Evolutionary conservation across 2,329 filamentous ascomycete species (phyloP), one percentile per base, ranked within the genome.

Genomic region (Didymella keratinophila): DNA sequence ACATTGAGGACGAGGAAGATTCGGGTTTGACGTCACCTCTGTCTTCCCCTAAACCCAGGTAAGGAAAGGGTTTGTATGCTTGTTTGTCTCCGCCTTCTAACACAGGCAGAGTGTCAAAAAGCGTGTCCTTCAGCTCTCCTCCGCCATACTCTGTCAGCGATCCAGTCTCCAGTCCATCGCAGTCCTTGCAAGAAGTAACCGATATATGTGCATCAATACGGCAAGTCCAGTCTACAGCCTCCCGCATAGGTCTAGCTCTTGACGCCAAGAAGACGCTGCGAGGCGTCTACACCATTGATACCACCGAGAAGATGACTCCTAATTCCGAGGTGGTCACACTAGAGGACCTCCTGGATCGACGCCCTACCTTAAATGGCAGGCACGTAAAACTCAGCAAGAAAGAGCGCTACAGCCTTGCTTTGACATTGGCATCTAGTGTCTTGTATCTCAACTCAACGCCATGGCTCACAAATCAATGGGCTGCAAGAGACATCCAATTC

Each of bases 401-500:
- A 45, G 71, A 78, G 30, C 69, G 74, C 36, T 75, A 77, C 41
- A 69, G 63, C 42, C 49, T 78, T 10, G 74, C 75, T 20, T 65
- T 78, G 28, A 78, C 73, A 1, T 61, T 78, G 11, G 75, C 75
- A 18, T 74, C 71, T 2, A 75, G 69, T 21, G 69, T 74, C 6
- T 64, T 78, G 4, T 76, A 76, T 46, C 67, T 78, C 9, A 71
- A 76, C 50, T 69, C 73, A 0, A 77, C 75, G 1, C 73, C 74
- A 2, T 78, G 75, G 75, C 70, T 78, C 8, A 64, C 61, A 4
- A 71, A 73, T 37, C 67, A 75, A 14, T 77, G 74, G 72, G 65
- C 67, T 12, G 64, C 69, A 9, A 71, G 67, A 47, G 72, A 77
- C 42, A 75, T 77, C 23, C 30, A 71, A 5, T 78, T 78, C 51